Conservation (phyloP, 352 stramenopile genomes). For the Pythium phragmiticola region DNA sequence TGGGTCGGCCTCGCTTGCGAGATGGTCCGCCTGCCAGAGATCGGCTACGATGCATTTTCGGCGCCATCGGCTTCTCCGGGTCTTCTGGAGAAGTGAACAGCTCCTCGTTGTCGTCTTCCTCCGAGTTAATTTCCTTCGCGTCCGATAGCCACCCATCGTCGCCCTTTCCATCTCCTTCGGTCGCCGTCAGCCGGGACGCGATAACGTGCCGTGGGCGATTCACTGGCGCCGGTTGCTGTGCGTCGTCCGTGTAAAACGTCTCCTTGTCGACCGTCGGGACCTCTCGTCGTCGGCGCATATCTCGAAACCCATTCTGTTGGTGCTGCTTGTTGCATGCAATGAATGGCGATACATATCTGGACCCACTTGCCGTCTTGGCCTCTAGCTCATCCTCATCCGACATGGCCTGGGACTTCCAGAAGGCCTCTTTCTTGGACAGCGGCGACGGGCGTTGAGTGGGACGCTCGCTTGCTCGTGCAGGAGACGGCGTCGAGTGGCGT, state of each 20-base stretch:
- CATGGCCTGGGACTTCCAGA: constrained; percentile 19
- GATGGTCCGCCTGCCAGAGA: neutral
- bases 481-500: neutral
- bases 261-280: constrained; percentile 28
- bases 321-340: neutral
- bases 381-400: constrained; percentile 1
- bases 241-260: constrained; percentile 40
- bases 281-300: constrained; percentile 9
- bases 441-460: neutral
- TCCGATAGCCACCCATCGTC: constrained; percentile 66
- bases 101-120: constrained; percentile 11
- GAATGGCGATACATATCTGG: constrained; percentile 62
- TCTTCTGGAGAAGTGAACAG: neutral
- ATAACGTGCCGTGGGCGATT: constrained; percentile 42
- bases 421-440: constrained; percentile 14
- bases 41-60: neutral
- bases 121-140: constrained; percentile 39
- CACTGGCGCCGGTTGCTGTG: constrained; percentile 19
- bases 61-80: neutral
- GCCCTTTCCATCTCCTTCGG: constrained; percentile 31
- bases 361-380: neutral
- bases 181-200: constrained; percentile 28
- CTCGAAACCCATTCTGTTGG: constrained; percentile 8
- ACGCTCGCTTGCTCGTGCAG: neutral
- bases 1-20: constrained; percentile 12